Base-by-base conservation (phyloP, 371 early-diverging fungal species). In the Nematocida sp. region DNA sequence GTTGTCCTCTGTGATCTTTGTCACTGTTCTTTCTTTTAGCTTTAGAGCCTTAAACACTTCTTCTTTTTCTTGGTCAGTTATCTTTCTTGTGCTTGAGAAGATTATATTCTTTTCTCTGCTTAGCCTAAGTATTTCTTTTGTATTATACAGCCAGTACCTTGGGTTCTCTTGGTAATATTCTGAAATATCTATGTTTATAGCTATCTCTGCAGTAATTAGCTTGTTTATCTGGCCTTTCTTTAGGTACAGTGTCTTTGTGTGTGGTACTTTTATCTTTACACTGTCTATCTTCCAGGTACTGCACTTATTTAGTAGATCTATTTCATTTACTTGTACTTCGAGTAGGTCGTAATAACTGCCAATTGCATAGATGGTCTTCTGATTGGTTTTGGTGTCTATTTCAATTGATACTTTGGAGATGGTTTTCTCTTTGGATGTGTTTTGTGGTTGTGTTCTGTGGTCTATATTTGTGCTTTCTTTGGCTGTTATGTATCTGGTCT, bases 101-200 rank as follows among this genome's bases (percentile, higher is more conserved):
- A 58, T 2, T 34, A 70, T 70, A 32, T 40, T 11, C 23, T 43
- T 70, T 32, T 70, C 60, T 1, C n/a, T 49, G n/a, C 58, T 25
- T 4, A 70, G 57, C 1, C 60, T 15, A 2, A 70, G 53, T 21
- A 70, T n/a, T 23, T 70, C 58, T 32, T 41, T 70, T 41, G 46
- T 47, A 32, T 70, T 70, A 32, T 58, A 38, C 19, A 70, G 58
- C 74, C 74, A 70, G 38, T 9, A 19, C 25, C 58, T 49, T 38
- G 29, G 13, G 4, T 13, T 57, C 11, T 13, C 4, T 23, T 32
- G 31, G 53, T n/a, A 17, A 43, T 70, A 70, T 9, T 32, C 45
- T 7, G 43, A 40, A 27, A 70, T 60, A 47, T 70, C 51, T 37
- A 70, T 46, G 11, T 7, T 57, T 4, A 70, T 25, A 61, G 58